Evolutionary conservation across 805 yeast genomes (phyloP).

Genomic region (Pichia pseudocactophila): DNA sequence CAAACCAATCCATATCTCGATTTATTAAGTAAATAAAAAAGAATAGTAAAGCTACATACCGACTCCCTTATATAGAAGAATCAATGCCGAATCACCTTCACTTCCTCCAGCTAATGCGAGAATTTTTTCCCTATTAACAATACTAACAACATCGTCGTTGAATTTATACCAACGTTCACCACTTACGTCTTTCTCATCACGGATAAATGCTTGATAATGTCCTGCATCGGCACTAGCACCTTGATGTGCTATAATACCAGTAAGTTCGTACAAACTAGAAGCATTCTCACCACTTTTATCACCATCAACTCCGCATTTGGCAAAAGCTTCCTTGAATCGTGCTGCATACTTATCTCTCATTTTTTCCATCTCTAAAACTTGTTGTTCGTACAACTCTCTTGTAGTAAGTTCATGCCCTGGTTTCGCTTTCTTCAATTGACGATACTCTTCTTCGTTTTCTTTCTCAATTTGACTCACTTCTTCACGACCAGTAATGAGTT

Average conservation of each 20-base stretch:
- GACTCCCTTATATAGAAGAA: conserved; percentile 75
- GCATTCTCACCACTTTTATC: conserved; percentile 65
- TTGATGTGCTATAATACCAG: conserved; percentile 81
- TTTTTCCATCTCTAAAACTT: conserved; percentile 39
- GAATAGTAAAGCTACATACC: conserved; percentile 36
- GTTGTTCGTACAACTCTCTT: conserved; percentile 47
- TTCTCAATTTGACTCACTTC: conserved; percentile 68
- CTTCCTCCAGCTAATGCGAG: conserved; percentile 94
- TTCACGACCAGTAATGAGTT: conserved; percentile 67
- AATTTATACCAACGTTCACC: conserved; percentile 89
- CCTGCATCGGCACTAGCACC: conserved; percentile 97
- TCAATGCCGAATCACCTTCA: conserved; percentile 91
- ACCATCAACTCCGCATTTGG: conserved; percentile 28
- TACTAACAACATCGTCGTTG: conserved; percentile 82
- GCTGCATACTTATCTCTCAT: conserved; percentile 41
- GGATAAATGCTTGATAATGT: conserved; percentile 87
- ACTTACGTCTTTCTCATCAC: conserved; percentile 51
- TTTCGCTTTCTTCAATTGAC: conserved; percentile 62
- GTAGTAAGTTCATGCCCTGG: conserved; percentile 33
- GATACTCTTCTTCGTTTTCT: conserved; percentile 58
- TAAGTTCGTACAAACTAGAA: conserved; percentile 75
- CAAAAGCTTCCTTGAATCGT: conserved; percentile 33
- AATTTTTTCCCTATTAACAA: conserved; percentile 71
- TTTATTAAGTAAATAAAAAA: no score
- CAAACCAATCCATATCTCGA: no score